Evolutionary conservation across 2,329 filamentous ascomycete genomes (phyloP), one percentile per base, ranked within the genome.

Genomic region (Venturia nashicola): DNA sequence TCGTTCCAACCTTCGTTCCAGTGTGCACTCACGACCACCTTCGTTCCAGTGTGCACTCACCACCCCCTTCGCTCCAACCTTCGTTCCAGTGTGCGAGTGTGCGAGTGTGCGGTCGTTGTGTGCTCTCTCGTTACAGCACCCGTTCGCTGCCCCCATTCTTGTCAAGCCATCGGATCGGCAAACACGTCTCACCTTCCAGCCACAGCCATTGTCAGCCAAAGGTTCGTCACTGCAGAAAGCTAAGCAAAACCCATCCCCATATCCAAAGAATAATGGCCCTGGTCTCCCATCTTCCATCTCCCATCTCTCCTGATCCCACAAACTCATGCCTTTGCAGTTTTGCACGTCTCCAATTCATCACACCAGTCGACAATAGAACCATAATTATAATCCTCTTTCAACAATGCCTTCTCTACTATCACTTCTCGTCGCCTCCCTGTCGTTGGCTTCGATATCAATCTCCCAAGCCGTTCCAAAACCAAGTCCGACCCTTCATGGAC

Each of bases 381-480:
- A 32, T 36, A 16, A 36, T 18, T 1, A 23, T 57, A 16, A 36
- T 18, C 1, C 27, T 36, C 7, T 39, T 12, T 27, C 59, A 43
- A 14, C 27, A n/a, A 60, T 60, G 59, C 59, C 23, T 6, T 60
- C 59, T n/a, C 9, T 60, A 23, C 59, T 39, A 42, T 42, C 59
- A 27, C 16, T 60, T 16, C 39, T 43, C 40, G 36, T 60, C 16
- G 59, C 59, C 14, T 43, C 72, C 42, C 69, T 76, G 60, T 74
- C 76, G 20, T 66, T 78, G 60, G 70, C 73, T 36, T 72, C 72
- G 64, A 70, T 74, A 54, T 66, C 66, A 69, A 51, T 68, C 68
- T 66, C 70, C 62, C 65, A 70, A 61, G 60, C 68, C 51, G 55
- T 65, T 63, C 61, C 61, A 12, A 27, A 57, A 20, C 51, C 51